phyloP scores from a whole-genome alignment of 305 asterid genomes.

The Salvia sclarea region DNA sequence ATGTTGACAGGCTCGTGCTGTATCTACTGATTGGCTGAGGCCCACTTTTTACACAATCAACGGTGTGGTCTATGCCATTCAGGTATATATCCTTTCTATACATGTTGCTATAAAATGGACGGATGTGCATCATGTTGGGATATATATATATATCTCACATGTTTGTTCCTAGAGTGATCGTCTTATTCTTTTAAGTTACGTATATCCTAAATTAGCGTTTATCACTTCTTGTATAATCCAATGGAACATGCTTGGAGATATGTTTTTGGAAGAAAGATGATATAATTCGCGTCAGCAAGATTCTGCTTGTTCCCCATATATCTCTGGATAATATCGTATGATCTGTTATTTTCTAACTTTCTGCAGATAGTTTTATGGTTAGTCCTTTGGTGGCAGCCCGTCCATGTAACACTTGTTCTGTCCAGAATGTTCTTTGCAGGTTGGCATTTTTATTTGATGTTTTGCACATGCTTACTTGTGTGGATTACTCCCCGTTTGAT shows the following conservation, averaged over 20 bases:
- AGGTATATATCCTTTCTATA: slow-evolving; percentile 51
- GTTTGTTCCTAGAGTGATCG: background rate
- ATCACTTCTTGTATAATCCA: background rate
- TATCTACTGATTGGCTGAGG: slow-evolving; percentile 90
- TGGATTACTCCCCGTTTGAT: slow-evolving; percentile 29
- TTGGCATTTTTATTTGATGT: slow-evolving; percentile 28
- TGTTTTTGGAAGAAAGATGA: slow-evolving; percentile 4
- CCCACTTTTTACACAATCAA: slow-evolving; percentile 84
- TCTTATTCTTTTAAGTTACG: background rate
- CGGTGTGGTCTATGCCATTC: slow-evolving; percentile 78
- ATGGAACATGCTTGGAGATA: slow-evolving; percentile 16
- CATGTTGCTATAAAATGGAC: background rate
- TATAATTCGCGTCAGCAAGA: background rate
- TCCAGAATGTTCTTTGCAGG: slow-evolving; percentile 97
- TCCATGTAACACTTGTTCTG: slow-evolving; percentile 49
- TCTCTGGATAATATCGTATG: background rate
- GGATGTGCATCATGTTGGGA: background rate
- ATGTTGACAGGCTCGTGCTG: slow-evolving; percentile 84
- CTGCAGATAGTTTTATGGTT: slow-evolving; percentile 77
- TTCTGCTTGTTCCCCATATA: slow-evolving; percentile 7
- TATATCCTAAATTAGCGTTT: background rate
- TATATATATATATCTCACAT: background rate
- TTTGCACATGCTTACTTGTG: background rate
- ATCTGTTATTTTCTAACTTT: slow-evolving; percentile 18
- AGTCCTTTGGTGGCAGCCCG: slow-evolving; percentile 82